Conservation (phyloP, 805 yeast genomes). For the Metschnikowia baotianmanensis region DNA sequence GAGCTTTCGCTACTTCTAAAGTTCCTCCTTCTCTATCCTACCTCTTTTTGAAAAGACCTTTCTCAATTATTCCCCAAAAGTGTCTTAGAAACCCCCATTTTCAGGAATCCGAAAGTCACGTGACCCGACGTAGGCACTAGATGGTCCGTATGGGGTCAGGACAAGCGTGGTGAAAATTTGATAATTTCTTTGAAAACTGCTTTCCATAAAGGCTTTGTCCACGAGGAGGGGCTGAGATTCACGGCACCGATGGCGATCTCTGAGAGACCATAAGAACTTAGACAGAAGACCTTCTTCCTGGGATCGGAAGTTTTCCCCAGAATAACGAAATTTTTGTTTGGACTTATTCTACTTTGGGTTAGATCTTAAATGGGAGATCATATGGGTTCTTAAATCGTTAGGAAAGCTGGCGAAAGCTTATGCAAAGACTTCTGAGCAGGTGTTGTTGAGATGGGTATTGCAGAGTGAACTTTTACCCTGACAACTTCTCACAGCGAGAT, state of each 20-base stretch:
- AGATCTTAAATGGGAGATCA: constrained; percentile 20
- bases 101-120: constrained; percentile 32
- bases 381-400: constrained; percentile 23
- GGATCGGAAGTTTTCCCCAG: constrained; percentile 27
- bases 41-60: no score
- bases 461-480: constrained; percentile 43
- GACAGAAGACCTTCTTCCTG: constrained; percentile 37
- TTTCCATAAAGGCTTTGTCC: constrained; percentile 50
- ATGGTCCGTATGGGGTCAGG: constrained; percentile 35
- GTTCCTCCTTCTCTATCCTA: no score
- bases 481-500: constrained; percentile 45
- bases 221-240: constrained; percentile 67
- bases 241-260: constrained; percentile 57
- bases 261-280: constrained; percentile 47
- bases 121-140: constrained; percentile 50
- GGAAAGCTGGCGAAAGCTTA: constrained; percentile 33
- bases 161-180: constrained; percentile 25
- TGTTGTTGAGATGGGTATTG: constrained; percentile 45
- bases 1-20: no score
- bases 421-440: constrained; percentile 36
- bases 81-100: no score
- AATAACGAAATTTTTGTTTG: constrained; percentile 24
- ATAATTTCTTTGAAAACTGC: constrained; percentile 46
- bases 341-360: constrained; percentile 29
- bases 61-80: no score